Base-by-base conservation (phyloP, 2,329 filamentous ascomycete genomes). In the Talaromyces sp. region DNA sequence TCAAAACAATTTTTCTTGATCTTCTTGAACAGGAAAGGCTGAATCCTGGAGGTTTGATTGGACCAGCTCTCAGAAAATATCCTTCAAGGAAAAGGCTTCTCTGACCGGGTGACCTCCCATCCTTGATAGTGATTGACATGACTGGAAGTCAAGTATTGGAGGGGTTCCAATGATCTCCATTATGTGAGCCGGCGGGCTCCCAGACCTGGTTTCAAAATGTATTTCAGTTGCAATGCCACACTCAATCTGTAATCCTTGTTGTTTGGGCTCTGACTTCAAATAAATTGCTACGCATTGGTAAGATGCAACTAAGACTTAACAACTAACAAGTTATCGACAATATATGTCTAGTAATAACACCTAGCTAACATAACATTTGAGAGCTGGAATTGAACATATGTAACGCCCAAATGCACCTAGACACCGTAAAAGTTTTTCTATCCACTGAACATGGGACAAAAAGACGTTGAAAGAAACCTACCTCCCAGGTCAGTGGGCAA, bases 1-100 rank as follows among this genome's bases (percentile, higher is more conserved):
- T 65, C 14, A 65, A 57, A 61, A 39, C 4, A 0, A 39, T 56
- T 39, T 65, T 61, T 24, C 58, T 61, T n/a, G 63, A 57, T 22
- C 31, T 61, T 11, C 39, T 65, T 56, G 63, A 65, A 65, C 48
- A 27, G 27, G 37, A 64, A 10, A 43, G 54, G 27, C 13, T 8
- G 10, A 22, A 64, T 19, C 60, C 47, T 56, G 37, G 35, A 22
- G 56, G 16, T 33, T 19, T 41, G 31, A 43, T 13, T 48, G 41
- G 37, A 13, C 37, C 58, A 3, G 10, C 39, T 57, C 22, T n/a
- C 6, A 57, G 48, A 22, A 58, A 37, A 39, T 58, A 47, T 58
- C 43, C 52, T 48, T 24, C 48, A 19, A 57, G 61, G 31, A 63
- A 31, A 35, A 45, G 47, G 27, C 37, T 62, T 14, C 22, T 45